Evolutionary conservation across 257 asterid genomes (phyloP), one percentile per base, ranked within the genome.

Genomic region (Solanum ahanhuiri): DNA sequence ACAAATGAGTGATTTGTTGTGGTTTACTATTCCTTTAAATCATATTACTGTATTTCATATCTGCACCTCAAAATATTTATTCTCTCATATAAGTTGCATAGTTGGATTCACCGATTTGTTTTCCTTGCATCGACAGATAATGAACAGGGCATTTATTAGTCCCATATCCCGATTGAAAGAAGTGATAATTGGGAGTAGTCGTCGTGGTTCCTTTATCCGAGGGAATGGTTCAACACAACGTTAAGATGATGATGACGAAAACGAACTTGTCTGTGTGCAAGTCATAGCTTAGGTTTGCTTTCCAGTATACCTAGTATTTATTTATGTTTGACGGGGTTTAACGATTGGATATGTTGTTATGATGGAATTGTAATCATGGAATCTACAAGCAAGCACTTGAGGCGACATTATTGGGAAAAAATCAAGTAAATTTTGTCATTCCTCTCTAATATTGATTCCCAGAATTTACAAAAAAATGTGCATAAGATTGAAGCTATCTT

Each of bases 111-210:
- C 83, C 28, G 8, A 45, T 37, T 43, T 79, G 84, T 48, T 48
- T 79, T 81, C 72, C 22, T 39, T 35, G 31, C 48, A 45, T 72
- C 8, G 57, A 86, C 91, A 88, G 94, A 89, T 86, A 57, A 85
- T 89, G 58, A 81, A 86, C 60, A 87, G 89, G 91, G 87, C 88
- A 48, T 71, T 72, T 86, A 60, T 72, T 81, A 72, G 87, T 87
- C 93, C 94, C 63, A 64, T 91, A 73, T 85, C 91, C 25, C 90
- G 86, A 70, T 83, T 91, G 31, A 91, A 89, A 71, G 90, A 88
- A 34, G 89, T 85, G 57, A 23, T 82, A n/a, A 85, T 87, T 57
- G 87, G 86, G 28, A 84, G 90, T 37, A 89, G 76, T 45, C 90
- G 45, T 22, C 86, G 84, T 86, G 83, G 85, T 86, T 89, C 92